phyloP scores from a whole-genome alignment of 2,329 filamentous ascomycete genomes.

The Pyricularia grisea region DNA sequence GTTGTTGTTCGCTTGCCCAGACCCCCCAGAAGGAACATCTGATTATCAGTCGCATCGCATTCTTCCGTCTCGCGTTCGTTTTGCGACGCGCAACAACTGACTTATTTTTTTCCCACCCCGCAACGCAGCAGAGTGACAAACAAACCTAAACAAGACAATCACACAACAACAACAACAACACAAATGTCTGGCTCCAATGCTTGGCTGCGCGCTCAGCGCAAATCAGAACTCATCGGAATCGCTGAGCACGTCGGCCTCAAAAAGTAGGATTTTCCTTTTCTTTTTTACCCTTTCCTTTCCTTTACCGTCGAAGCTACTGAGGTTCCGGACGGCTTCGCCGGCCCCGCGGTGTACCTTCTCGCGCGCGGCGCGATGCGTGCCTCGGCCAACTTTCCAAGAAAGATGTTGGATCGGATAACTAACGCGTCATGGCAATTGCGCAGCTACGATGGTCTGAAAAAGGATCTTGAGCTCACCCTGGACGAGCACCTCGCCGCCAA shows the following conservation, averaged over 20 bases:
- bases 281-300: background rate
- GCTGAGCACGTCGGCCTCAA: conserved; percentile 61
- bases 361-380: background rate
- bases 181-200: conserved; percentile 35
- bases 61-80: background rate
- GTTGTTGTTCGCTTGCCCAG: background rate
- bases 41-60: background rate
- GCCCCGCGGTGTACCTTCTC: background rate
- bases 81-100: background rate
- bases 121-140: background rate
- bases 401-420: background rate
- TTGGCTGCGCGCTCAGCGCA: conserved; percentile 75
- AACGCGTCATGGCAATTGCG: conserved; percentile 9
- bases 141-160: background rate
- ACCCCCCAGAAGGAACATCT: background rate
- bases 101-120: background rate
- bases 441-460: conserved; percentile 64
- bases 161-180: background rate
- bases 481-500: conserved; percentile 67
- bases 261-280: conserved; percentile 43
- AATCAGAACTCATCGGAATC: conserved; percentile 67
- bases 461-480: conserved; percentile 71
- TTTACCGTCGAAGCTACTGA: background rate
- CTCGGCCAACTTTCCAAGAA: background rate
- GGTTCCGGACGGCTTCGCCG: background rate